Evolutionary conservation across 768 basidiomycete species (phyloP), one percentile per base, ranked within the genome.

Genomic region (Leccinellum luteum): DNA sequence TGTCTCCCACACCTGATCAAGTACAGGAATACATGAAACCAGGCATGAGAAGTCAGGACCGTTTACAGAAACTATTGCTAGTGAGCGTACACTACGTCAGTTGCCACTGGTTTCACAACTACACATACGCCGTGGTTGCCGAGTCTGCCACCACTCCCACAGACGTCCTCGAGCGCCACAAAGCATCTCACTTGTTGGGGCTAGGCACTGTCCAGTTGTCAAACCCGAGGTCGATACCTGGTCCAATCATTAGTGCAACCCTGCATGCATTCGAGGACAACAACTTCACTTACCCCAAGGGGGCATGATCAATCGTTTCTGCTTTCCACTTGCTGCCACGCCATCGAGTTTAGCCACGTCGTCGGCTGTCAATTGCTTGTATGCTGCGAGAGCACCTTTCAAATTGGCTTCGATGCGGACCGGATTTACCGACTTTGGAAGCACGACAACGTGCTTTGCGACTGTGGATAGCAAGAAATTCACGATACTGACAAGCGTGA

Each of bases 351-450:
- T 66, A 57, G 75, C 78, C 59, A 89, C 72, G 58, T 89, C 88
- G 57, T 73, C 75, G 34, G 75, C 58, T 19, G 75, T 74, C 27
- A 89, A 71, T 62, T 78, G 81, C 50, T 73, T 69, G 41, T 72
- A 66, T 3, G 81, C 85, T 27, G 66, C 66, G 23, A 83, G 48
- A 17, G 85, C 72, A 27, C 86, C 86, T 12, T 68, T 72, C 51
- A 84, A 66, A 69, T 88, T 89, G 3, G 80, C 72, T 19, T 77
- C 73, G 69, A 93, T 90, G 54, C 91, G 84, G 32, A 78, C 69
- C 28, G 83, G 81, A 1, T 81, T 93, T 35, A 93, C 87, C 6
- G 89, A 90, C 74, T 92, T 93, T 2, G 92, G 84, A 34, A 95
- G 80, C 28, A 81, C 77, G 35, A 90, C 79, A 44, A 85, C 76